phyloP scores from a whole-genome alignment of 2,329 filamentous ascomycete species.

The Pseudogymnoascus sp. region DNA sequence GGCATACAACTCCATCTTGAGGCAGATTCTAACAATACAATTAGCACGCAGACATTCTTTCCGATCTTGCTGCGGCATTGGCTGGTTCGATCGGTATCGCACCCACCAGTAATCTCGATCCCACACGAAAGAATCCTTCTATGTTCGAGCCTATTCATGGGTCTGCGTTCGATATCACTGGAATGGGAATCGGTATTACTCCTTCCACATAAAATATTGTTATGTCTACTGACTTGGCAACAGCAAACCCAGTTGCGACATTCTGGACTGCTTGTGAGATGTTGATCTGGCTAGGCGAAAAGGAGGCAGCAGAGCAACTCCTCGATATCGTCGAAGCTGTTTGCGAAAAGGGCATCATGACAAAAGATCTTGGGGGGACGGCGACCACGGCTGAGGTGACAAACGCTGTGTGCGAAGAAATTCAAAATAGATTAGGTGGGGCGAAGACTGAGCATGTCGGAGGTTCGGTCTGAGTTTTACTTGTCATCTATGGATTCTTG shows the following conservation, averaged over 20 bases:
- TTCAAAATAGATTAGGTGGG: constrained; percentile 11
- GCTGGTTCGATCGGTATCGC: constrained; percentile 66
- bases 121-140: constrained; percentile 42
- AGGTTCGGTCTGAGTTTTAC: not conserved
- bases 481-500: not conserved
- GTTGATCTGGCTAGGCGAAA: constrained; percentile 48
- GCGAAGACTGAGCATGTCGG: not conserved
- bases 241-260: constrained; percentile 49
- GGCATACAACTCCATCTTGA: not conserved
- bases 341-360: constrained; percentile 32
- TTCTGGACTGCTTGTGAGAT: constrained; percentile 52
- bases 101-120: constrained; percentile 60
- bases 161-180: constrained; percentile 30
- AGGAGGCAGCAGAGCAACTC: constrained; percentile 39
- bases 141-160: constrained; percentile 57
- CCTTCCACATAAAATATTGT: not conserved
- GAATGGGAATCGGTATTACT: constrained; percentile 5
- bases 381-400: constrained; percentile 19
- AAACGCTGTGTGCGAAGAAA: constrained; percentile 21
- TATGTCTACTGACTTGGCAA: constrained; percentile 35
- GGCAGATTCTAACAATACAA: not conserved
- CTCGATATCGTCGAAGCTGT: constrained; percentile 46
- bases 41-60: constrained; percentile 56
- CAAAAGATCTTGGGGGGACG: not conserved
- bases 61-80: constrained; percentile 60